Conservation (phyloP, 2,329 filamentous ascomycete genomes). For the Scorias spongiosa region DNA sequence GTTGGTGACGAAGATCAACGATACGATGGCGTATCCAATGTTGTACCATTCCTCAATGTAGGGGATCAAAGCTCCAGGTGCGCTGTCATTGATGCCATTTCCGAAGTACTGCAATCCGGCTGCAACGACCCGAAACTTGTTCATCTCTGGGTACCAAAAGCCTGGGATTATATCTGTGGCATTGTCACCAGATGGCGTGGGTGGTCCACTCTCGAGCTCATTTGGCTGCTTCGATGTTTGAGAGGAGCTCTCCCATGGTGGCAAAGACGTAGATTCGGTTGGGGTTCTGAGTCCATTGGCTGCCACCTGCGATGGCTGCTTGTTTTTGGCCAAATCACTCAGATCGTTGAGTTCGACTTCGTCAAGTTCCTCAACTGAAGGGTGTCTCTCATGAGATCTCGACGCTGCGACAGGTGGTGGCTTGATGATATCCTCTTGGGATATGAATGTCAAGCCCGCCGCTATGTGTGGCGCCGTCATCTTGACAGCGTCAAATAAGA, state of each 20-base stretch:
- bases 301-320: background rate
- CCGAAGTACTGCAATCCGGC: conserved; percentile 51
- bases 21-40: conserved; percentile 65
- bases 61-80: conserved; percentile 64
- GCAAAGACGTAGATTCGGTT: conserved; percentile 2
- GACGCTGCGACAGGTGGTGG: background rate
- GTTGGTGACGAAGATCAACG: conserved; percentile 66
- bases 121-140: conserved; percentile 51
- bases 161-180: conserved; percentile 38
- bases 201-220: conserved; percentile 39
- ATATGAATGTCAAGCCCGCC: background rate
- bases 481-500: background rate
- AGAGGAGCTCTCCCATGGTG: conserved; percentile 1
- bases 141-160: conserved; percentile 45
- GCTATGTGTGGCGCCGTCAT: background rate
- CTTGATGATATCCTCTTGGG: background rate
- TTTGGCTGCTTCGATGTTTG: conserved; percentile 21
- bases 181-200: conserved; percentile 28
- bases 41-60: conserved; percentile 63
- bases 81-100: conserved; percentile 54
- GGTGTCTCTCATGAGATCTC: background rate
- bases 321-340: conserved; percentile 3
- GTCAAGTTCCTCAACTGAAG: conserved; percentile 13
- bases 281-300: conserved; percentile 4
- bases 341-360: conserved; percentile 12